These are phyloP conservation scores for Fragaria nilgerrensis DNA, from an alignment of 306 rosid genomes.

Conservation along the genomic window DNA sequence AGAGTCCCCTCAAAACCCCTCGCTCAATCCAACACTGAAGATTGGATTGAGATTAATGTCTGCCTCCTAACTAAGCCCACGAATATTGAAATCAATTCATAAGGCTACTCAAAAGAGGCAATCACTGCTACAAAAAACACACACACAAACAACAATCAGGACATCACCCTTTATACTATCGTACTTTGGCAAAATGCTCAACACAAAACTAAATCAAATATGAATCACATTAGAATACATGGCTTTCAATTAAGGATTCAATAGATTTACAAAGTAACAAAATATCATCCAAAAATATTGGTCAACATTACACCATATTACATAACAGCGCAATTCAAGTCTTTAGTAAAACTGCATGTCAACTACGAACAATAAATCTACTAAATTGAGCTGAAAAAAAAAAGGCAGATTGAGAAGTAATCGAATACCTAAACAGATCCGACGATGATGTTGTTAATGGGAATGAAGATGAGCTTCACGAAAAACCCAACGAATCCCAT, in stretches of 20 bases:
- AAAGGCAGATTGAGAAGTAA: background rate
- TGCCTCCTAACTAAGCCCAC: constrained; percentile 3
- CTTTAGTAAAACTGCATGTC: background rate
- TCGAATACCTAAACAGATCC: constrained; percentile 60
- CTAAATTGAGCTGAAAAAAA: background rate
- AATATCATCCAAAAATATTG: background rate
- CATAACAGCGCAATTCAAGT: background rate
- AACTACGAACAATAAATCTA: background rate
- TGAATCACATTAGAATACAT: background rate
- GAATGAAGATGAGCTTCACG: constrained; percentile 75
- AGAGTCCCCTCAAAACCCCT: constrained; percentile 16
- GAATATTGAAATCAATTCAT: background rate
- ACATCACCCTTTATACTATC: too few species aligned
- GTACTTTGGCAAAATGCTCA: background rate
- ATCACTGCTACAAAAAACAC: too few species aligned
- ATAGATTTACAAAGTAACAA: background rate
- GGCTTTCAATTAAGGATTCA: background rate
- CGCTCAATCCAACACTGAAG: background rate
- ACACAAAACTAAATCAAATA: background rate
- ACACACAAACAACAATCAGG: too few species aligned
- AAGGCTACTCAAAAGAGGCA: constrained; percentile 1
- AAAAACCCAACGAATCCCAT: constrained; percentile 84
- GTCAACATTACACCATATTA: background rate
- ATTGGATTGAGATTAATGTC: background rate
- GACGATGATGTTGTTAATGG: constrained; percentile 78